Conservation (phyloP, 1,139 yeast genomes). For the Zygosaccharomyces sapae region DNA sequence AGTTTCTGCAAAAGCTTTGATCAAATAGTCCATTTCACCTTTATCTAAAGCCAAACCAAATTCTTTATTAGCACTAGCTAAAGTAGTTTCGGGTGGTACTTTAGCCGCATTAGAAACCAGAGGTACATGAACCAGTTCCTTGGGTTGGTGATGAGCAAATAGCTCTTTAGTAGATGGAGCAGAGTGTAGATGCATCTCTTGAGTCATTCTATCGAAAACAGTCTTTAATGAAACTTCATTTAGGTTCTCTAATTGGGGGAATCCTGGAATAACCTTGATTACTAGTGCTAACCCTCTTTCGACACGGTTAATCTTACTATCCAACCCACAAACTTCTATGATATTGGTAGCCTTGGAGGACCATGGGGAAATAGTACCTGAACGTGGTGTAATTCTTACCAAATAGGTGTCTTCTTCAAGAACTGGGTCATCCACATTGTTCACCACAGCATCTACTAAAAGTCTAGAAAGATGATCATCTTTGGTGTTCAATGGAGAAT, state of each 20-base stretch:
- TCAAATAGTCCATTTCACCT: slow-evolving; percentile 87
- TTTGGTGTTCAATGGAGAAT: slow-evolving; percentile 53
- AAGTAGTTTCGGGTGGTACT: slow-evolving; percentile 49
- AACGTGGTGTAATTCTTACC: slow-evolving; percentile 79
- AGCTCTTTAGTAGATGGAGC: slow-evolving; percentile 66
- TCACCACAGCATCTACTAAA: slow-evolving; percentile 44
- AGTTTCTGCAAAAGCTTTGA: slow-evolving; percentile 66
- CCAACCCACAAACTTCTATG: slow-evolving; percentile 80
- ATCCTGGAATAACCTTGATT: slow-evolving; percentile 64
- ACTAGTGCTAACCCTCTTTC: slow-evolving; percentile 85
- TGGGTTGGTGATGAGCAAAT: slow-evolving; percentile 75
- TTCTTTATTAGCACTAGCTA: slow-evolving; percentile 71
- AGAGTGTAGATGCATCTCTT: slow-evolving; percentile 52
- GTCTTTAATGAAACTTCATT: slow-evolving; percentile 56
- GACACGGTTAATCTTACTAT: slow-evolving; percentile 65
- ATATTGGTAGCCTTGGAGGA: slow-evolving; percentile 98
- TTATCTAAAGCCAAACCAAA: slow-evolving; percentile 89
- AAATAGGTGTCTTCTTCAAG: slow-evolving; percentile 54
- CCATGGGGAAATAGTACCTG: slow-evolving; percentile 99
- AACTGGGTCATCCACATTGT: slow-evolving; percentile 26
- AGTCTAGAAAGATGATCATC: slow-evolving; percentile 46
- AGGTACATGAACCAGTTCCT: slow-evolving; percentile 78
- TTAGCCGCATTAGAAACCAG: slow-evolving; percentile 38
- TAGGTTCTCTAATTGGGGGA: slow-evolving; percentile 56
- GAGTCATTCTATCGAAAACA: slow-evolving; percentile 95